Conservation (phyloP, 345 rosid species). For the Citrus glauca region DNA sequence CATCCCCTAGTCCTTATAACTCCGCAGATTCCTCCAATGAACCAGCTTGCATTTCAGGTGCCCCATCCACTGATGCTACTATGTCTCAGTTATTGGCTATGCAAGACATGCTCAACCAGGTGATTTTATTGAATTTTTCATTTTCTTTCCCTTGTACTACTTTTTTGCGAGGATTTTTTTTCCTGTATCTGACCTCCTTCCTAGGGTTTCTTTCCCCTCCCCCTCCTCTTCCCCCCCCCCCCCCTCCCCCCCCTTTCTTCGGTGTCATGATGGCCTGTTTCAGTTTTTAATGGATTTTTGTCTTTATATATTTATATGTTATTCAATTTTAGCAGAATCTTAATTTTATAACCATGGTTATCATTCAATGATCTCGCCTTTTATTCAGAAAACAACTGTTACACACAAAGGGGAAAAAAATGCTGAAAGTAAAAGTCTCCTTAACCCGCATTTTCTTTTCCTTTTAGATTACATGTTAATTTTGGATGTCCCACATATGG, state of each 20-base stretch:
- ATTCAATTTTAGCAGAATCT: neutral
- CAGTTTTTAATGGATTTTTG: neutral
- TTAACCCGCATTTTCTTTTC: neutral
- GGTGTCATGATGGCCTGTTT: neutral
- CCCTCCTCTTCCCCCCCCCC: too few relatives aligned
- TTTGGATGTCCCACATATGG: neutral
- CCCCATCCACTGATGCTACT: conserved; percentile 35
- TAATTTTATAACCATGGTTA: neutral
- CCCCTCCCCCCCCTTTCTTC: neutral
- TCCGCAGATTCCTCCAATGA: conserved; percentile 59
- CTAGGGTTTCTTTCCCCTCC: neutral
- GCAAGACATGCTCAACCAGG: conserved; percentile 63
- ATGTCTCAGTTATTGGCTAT: conserved; percentile 41
- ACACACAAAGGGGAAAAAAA: neutral
- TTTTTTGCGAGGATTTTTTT: neutral
- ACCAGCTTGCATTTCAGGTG: conserved; percentile 38
- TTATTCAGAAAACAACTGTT: neutral
- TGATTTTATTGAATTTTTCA: conserved; percentile 19
- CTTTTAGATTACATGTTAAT: neutral
- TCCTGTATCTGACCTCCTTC: neutral
- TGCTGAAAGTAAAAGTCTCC: conserved; percentile 1
- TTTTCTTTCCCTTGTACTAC: neutral
- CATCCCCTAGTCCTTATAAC: conserved; percentile 45
- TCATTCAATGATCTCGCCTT: neutral
- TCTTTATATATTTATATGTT: neutral